Conservation (phyloP, 1,284 basidiomycete genomes). For the Hypsizygus ulmarius region DNA sequence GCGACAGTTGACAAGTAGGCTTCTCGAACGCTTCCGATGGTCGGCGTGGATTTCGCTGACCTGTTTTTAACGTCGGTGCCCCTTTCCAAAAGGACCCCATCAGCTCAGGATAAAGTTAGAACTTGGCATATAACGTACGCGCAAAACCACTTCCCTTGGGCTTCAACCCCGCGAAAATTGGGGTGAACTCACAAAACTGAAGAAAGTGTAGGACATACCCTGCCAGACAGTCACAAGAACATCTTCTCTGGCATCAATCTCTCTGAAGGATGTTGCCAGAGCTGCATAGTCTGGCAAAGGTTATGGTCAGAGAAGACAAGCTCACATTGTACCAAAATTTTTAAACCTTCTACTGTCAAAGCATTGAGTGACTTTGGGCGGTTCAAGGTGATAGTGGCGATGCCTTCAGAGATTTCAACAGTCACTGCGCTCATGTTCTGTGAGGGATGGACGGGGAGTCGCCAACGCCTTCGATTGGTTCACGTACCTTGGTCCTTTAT, state of each 20-base stretch:
- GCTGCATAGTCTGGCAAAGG: slow-evolving; percentile 53
- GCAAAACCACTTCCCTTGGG: slow-evolving; percentile 69
- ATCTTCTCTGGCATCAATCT: slow-evolving; percentile 58
- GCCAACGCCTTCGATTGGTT: neutral
- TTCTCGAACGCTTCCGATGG: slow-evolving; percentile 39
- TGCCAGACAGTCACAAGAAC: slow-evolving; percentile 67
- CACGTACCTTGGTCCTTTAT: neutral
- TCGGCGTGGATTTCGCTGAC: slow-evolving; percentile 8
- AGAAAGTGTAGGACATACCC: slow-evolving; percentile 37
- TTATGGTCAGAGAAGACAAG: neutral
- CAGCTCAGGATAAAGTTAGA: neutral
- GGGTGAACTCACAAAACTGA: slow-evolving; percentile 2
- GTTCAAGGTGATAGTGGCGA: slow-evolving; percentile 69
- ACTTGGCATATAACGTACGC: slow-evolving; percentile 43
- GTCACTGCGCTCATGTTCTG: slow-evolving; percentile 39
- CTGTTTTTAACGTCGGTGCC: slow-evolving; percentile 53
- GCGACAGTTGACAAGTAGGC: slow-evolving; percentile 43
- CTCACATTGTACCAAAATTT: neutral
- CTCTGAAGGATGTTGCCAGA: slow-evolving; percentile 54
- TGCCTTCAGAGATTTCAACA: slow-evolving; percentile 50
- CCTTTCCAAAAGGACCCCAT: slow-evolving; percentile 23
- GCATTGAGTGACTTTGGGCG: slow-evolving; percentile 61
- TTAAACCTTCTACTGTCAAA: slow-evolving; percentile 52
- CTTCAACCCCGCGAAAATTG: slow-evolving; percentile 30
- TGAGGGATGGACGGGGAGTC: neutral